These are phyloP conservation scores for Agarophyton chilense DNA, from an alignment of 23 red algal genomes.

Conservation along the genomic window DNA sequence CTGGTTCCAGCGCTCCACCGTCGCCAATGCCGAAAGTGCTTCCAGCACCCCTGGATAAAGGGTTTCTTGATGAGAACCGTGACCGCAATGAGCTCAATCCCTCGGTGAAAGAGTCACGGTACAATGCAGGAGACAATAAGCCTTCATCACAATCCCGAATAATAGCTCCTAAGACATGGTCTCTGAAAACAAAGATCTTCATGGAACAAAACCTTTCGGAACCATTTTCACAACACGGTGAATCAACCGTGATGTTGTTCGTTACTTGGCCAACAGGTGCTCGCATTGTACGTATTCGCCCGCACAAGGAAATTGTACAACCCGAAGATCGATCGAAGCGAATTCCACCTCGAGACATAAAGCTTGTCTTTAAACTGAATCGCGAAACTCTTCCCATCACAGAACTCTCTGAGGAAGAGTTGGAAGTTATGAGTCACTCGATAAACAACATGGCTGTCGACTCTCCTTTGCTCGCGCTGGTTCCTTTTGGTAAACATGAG, in stretches of 20 bases:
- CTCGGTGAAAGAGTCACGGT: neutral
- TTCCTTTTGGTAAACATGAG: conserved; percentile 57
- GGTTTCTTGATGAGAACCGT: neutral
- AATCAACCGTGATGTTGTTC: conserved; percentile 46
- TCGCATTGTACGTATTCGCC: conserved; percentile 49
- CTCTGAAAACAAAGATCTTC: conserved; percentile 57
- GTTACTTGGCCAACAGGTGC: conserved; percentile 64
- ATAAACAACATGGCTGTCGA: conserved; percentile 26
- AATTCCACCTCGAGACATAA: conserved; percentile 11
- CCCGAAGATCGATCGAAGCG: neutral
- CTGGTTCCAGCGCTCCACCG: conserved; percentile 40
- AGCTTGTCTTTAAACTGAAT: conserved; percentile 19
- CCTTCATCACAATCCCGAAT: conserved; percentile 5
- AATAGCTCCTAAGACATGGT: conserved; percentile 27
- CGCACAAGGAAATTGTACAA: conserved; percentile 26
- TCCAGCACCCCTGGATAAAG: neutral
- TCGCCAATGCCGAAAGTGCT: conserved; percentile 14
- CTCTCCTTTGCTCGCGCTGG: conserved; percentile 38
- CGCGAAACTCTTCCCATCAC: conserved; percentile 19
- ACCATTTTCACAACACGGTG: conserved; percentile 32
- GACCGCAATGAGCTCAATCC: neutral
- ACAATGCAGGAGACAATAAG: neutral
- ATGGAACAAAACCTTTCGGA: conserved; percentile 35
- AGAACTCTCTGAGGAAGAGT: conserved; percentile 36
- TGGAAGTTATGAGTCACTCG: conserved; percentile 26